Conservation (phyloP, 768 basidiomycete genomes). For the Tylopilus intermedius region DNA sequence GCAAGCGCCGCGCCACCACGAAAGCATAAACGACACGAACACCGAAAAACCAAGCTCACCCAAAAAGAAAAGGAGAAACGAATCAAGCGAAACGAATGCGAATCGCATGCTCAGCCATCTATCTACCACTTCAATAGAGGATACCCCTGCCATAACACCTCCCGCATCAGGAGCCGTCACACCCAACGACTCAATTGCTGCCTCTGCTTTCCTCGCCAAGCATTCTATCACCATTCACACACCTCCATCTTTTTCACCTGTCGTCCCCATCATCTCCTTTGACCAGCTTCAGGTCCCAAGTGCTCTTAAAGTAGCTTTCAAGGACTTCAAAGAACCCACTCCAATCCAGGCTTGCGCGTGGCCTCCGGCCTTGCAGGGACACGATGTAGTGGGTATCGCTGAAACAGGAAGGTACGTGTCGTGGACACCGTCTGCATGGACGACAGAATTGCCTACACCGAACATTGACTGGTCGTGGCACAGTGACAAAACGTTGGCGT, state of each 20-base stretch:
- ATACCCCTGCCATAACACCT: conserved; percentile 16
- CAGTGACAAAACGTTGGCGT: conserved; percentile 94
- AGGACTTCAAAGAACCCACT: conserved; percentile 78
- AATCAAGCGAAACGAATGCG: conserved; percentile 6
- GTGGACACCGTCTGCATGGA: not conserved
- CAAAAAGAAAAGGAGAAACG: conserved; percentile 26
- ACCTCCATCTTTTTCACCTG: conserved; percentile 38
- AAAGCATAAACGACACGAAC: not conserved
- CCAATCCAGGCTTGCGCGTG: conserved; percentile 95
- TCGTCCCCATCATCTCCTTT: conserved; percentile 72
- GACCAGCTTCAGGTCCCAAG: conserved; percentile 63
- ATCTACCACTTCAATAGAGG: conserved; percentile 1
- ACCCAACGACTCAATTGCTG: conserved; percentile 31
- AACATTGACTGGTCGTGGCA: conserved; percentile 3
- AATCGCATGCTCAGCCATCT: not conserved
- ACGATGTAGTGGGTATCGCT: conserved; percentile 92
- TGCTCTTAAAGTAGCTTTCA: conserved; percentile 57
- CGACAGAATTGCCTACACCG: not conserved
- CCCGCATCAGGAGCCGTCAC: conserved; percentile 14
- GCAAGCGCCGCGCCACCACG: conserved; percentile 20
- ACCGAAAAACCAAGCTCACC: conserved; percentile 7
- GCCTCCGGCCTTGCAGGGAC: conserved; percentile 77
- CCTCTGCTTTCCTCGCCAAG: conserved; percentile 60
- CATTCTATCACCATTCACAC: conserved; percentile 72
- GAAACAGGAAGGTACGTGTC: conserved; percentile 81